Base-by-base conservation (phyloP, 108 stramenopile species). In the Licmophora abbreviata region DNA sequence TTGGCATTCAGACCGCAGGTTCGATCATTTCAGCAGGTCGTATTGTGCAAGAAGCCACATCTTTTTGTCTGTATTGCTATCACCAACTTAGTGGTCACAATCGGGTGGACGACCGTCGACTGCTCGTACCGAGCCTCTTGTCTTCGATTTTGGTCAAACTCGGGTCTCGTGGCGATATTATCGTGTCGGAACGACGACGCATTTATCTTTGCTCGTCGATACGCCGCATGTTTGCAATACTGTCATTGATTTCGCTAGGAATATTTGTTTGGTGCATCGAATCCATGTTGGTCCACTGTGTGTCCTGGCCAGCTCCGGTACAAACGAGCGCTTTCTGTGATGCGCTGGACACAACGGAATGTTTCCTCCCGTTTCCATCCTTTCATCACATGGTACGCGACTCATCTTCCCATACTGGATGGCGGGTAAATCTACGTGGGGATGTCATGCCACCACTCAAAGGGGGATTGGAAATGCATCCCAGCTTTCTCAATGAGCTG, bases 361-460 rank as follows among this genome's bases (percentile, higher is more conserved):
- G 83, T 48, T 56, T 63, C 10, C 49, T 90, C 14, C 88, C 88
- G 0, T 90, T 79, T 68, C 84, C 88, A 3, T 77, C 76, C 46
- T 79, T 79, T 25, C 68, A 67, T 51, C 79, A 66, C 61, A 66
- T 80, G 64, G 45, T 31, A 33, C 58, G 31, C 6, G 83, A 77
- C 42, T 29, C 30, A 2, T 50, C 72, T 15, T 60, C 70, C 14
- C 46, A 31, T 12, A 78, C 83, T 4, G 77, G 79, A 1, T 64
- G 62, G 58, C 40, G 70, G 28, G 74, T 80, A 0, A 52, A 79
- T 49, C 46, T 83, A 9, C 35, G 57, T 26, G 44, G 15, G 1
- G 36, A 54, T 1, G 69, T 56, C 8, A 32, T 81, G 21, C 68
- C 69, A 24, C 63, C 48, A 4, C 43, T 76, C 20, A 44, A 63